Conservation (phyloP, 768 basidiomycete species). For the Crepidotus variabilis region DNA sequence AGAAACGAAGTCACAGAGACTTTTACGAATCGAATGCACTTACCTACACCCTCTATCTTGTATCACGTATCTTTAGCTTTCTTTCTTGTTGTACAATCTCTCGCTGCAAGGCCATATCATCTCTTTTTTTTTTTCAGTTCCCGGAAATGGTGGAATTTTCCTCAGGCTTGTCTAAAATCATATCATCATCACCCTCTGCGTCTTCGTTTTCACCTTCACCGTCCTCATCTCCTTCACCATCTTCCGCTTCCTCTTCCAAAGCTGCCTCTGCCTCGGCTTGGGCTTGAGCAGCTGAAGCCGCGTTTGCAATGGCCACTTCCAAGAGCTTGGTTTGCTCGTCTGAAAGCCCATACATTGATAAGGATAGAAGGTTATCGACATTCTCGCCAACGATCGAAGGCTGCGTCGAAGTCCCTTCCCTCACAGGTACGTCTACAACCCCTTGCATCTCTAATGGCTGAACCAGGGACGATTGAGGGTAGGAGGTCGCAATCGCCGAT, state of each 20-base stretch:
- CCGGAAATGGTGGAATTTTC: constrained; percentile 7
- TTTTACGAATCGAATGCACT: constrained; percentile 4
- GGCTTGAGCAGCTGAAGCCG: constrained; percentile 70
- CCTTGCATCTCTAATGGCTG: constrained; percentile 10
- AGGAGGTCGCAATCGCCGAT: constrained; percentile 11
- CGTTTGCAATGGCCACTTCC: constrained; percentile 71
- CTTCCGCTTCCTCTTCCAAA: constrained; percentile 66
- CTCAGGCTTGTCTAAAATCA: constrained; percentile 23
- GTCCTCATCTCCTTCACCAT: constrained; percentile 39
- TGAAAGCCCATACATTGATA: constrained; percentile 69
- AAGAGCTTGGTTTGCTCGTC: constrained; percentile 68
- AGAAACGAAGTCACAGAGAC: not conserved
- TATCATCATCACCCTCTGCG: constrained; percentile 34
- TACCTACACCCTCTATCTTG: constrained; percentile 1
- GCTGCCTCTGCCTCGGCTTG: constrained; percentile 79
- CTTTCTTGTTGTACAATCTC: constrained; percentile 5
- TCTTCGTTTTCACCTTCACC: constrained; percentile 22
- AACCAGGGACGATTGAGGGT: constrained; percentile 11
- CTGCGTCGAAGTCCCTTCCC: constrained; percentile 12
- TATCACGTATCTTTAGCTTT: not conserved
- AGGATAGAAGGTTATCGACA: constrained; percentile 29
- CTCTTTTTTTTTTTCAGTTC: constrained; percentile 2
- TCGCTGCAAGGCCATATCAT: constrained; percentile 7
- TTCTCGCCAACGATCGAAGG: constrained; percentile 15
- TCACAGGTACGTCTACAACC: constrained; percentile 8